Evolutionary conservation across 1,284 basidiomycete genomes (phyloP).

Genomic region (Irpex rosettiformis): DNA sequence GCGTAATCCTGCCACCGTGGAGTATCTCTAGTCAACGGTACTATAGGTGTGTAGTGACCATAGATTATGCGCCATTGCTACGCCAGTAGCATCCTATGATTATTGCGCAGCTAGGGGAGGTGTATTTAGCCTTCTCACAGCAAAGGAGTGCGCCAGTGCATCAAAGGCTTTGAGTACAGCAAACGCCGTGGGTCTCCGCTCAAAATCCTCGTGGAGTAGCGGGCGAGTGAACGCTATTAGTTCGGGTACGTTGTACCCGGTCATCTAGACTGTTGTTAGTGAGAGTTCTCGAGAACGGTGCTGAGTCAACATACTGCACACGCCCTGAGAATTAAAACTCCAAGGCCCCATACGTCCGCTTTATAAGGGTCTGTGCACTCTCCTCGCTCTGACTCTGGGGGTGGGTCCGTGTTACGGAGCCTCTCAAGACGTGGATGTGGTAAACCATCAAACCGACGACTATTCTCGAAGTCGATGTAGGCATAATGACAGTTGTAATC

Average conservation of each 20-base stretch:
- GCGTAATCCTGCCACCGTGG: conserved; percentile 1
- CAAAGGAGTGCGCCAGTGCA: conserved; percentile 35
- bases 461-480: conserved; percentile 72
- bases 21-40: not conserved
- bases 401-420: conserved; percentile 57
- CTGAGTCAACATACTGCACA: conserved; percentile 47
- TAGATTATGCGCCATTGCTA: not conserved
- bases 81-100: not conserved
- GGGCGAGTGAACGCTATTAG: conserved; percentile 47
- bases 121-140: conserved; percentile 29
- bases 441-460: conserved; percentile 44
- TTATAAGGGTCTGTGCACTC: conserved; percentile 58
- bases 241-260: conserved; percentile 54
- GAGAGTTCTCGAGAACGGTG: not conserved
- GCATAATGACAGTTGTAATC: conserved; percentile 61
- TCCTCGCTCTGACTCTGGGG: conserved; percentile 62
- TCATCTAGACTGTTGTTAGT: conserved; percentile 22
- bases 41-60: not conserved
- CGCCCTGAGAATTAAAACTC: conserved; percentile 55
- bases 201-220: conserved; percentile 52
- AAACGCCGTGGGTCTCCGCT: conserved; percentile 46
- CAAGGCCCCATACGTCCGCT: conserved; percentile 69
- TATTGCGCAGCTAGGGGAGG: conserved; percentile 6
- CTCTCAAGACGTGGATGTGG: conserved; percentile 37
- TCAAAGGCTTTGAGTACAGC: conserved; percentile 50